phyloP scores from a whole-genome alignment of 352 stramenopile species.

The Phytophthora aleatoria region DNA sequence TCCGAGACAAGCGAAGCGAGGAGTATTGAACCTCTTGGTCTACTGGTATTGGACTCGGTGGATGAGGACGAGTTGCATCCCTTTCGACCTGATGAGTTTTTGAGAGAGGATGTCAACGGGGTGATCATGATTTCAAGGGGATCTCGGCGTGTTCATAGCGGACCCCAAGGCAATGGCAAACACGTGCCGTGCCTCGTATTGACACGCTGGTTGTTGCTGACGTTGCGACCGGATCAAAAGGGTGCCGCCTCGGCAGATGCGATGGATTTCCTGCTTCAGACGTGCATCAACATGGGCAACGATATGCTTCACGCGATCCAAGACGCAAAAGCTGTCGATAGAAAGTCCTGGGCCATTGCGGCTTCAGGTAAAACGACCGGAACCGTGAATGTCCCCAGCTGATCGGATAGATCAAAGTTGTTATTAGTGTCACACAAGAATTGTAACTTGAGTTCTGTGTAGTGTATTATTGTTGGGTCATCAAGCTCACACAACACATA shows the following conservation, averaged over 20 bases:
- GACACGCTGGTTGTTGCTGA: constrained; percentile 39
- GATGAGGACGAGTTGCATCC: constrained; percentile 45
- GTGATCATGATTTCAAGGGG: constrained; percentile 28
- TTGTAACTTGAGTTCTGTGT: no score
- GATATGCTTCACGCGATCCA: constrained; percentile 33
- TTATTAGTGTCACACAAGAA: no score
- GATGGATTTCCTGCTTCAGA: constrained; percentile 28
- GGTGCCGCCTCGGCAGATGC: constrained; percentile 10
- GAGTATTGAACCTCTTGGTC: constrained; percentile 10
- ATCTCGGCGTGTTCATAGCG: constrained; percentile 5
- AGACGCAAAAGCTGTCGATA: constrained; percentile 6
- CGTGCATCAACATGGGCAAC: constrained; percentile 29
- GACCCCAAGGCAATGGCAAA: constrained; percentile 6
- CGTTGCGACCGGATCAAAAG: constrained; percentile 26
- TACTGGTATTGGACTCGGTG: constrained; percentile 39
- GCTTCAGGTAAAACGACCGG: no score
- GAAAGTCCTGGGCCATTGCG: background rate
- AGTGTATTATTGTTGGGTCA: no score
- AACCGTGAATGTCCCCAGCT: no score
- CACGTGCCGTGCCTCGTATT: constrained; percentile 30
- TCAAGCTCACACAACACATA: background rate
- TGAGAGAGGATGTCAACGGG: constrained; percentile 35
- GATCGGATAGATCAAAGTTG: no score
- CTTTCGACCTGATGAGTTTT: constrained; percentile 27
- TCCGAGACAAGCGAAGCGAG: constrained; percentile 7